Evolutionary conservation across 805 yeast species (phyloP).

Genomic region (Candida ficus): DNA sequence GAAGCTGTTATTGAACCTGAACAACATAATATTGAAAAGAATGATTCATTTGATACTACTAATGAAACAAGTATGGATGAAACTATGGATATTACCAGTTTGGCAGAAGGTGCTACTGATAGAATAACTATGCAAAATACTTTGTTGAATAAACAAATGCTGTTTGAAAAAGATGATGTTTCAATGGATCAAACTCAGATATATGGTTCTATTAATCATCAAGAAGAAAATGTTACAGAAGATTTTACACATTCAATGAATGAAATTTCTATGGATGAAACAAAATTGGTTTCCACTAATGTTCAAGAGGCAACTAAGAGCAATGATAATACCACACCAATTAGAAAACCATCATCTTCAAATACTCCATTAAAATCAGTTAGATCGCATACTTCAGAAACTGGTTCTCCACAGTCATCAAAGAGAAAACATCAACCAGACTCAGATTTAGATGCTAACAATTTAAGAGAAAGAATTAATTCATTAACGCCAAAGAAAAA

Average conservation of each 20-base stretch:
- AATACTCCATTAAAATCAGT: conserved; percentile 22
- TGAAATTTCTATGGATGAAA: conserved; percentile 17
- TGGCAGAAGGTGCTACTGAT: conserved; percentile 11
- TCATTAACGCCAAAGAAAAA: conserved; percentile 24
- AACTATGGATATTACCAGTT: conserved; percentile 20
- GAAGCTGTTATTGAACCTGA: no score
- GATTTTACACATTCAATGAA: conserved; percentile 1
- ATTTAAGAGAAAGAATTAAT: conserved; percentile 20
- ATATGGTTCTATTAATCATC: conserved; percentile 3
- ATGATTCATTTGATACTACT: background rate
- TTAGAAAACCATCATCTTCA: no score
- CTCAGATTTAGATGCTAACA: conserved; percentile 9
- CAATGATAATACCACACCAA: background rate
- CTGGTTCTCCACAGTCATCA: conserved; percentile 26
- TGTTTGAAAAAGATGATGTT: conserved; percentile 1
- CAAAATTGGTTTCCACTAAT: no score
- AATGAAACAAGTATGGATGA: conserved; percentile 12
- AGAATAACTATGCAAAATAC: conserved; percentile 20
- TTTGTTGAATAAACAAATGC: conserved; percentile 13
- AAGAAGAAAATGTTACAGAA: background rate
- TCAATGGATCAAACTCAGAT: conserved; percentile 19
- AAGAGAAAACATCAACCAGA: conserved; percentile 14
- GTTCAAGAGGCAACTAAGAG: no score
- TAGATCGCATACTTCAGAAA: conserved; percentile 26
- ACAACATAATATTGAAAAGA: background rate